A percentile compares a stretch with the other conserved stretches of the same genome.
phyloP scores from a whole-genome alignment of 108 stramenopile genomes.

The Bacterosira constricta region DNA sequence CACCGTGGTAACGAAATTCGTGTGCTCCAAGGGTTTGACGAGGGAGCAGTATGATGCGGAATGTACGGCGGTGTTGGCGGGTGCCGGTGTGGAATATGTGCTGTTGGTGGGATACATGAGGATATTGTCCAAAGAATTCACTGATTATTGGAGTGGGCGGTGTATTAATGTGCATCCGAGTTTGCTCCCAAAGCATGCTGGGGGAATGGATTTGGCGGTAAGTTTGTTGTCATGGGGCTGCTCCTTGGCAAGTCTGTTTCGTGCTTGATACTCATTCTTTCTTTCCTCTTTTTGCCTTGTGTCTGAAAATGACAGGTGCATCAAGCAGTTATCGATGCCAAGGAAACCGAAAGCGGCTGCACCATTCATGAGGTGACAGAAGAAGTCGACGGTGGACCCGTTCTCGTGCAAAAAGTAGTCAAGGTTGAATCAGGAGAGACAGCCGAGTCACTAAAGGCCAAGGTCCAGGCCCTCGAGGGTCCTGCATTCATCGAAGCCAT shows the following conservation, averaged over 20 bases:
- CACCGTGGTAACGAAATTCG: conserved; percentile 81
- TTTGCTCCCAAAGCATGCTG: conserved; percentile 97
- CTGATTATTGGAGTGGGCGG: conserved; percentile 87
- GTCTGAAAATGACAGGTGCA: conserved; percentile 77
- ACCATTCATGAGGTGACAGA: conserved; percentile 98
- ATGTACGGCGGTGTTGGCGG: conserved; percentile 87
- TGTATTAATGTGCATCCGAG: conserved; percentile 99
- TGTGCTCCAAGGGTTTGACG: conserved; percentile 80
- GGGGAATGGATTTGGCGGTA: conserved; percentile 95
- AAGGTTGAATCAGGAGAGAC: conserved; percentile 86
- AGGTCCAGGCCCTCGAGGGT: conserved; percentile 96
- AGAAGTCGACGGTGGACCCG: conserved; percentile 96
- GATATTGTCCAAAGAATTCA: conserved; percentile 91
- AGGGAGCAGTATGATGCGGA: conserved; percentile 93
- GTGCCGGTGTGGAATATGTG: conserved; percentile 92
- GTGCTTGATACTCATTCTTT: not conserved
- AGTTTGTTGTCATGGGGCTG: not conserved
- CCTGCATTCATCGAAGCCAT: conserved; percentile 96
- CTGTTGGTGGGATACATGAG: conserved; percentile 99
- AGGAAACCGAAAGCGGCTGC: conserved; percentile 93
- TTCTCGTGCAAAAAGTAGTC: conserved; percentile 90
- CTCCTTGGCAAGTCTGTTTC: not conserved
- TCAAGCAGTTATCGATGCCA: conserved; percentile 95
- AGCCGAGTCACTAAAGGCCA: conserved; percentile 94
- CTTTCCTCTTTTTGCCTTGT: not conserved